Conservation (phyloP, 352 stramenopile genomes). For the Globisporangium solare region DNA sequence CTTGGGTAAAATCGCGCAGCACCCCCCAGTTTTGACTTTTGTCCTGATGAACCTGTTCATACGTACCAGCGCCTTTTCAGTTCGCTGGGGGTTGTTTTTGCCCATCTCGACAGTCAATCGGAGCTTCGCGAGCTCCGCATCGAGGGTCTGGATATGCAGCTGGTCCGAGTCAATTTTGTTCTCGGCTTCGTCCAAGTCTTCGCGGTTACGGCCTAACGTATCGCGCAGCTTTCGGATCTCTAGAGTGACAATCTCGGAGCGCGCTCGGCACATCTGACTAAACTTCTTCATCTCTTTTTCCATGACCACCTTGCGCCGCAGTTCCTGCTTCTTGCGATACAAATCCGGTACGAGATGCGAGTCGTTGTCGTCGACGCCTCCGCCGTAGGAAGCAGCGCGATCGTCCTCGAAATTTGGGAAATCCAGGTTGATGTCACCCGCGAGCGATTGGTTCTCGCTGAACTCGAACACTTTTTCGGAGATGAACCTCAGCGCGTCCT, state of each 20-base stretch:
- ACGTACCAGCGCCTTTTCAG: conserved; percentile 46
- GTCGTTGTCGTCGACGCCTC: conserved; percentile 13
- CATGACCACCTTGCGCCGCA: conserved; percentile 64
- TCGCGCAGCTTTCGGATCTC: conserved; percentile 55
- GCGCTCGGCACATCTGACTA: conserved; percentile 51
- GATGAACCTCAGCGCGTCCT: conserved; percentile 47
- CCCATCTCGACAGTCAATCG: conserved; percentile 54
- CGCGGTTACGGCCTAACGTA: conserved; percentile 31
- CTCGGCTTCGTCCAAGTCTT: conserved; percentile 59
- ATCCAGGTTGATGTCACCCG: conserved; percentile 49
- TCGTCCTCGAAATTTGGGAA: conserved; percentile 23
- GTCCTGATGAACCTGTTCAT: no score
- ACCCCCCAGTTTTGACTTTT: no score
- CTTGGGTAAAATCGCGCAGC: no score
- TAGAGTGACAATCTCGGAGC: conserved; percentile 47
- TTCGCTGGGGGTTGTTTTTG: conserved; percentile 42
- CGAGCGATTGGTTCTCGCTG: conserved; percentile 41
- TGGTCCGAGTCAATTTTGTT: conserved; percentile 73
- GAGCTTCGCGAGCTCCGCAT: conserved; percentile 64
- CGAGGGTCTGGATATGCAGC: conserved; percentile 50
- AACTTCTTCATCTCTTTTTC: conserved; percentile 76
- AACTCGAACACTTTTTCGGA: conserved; percentile 50
- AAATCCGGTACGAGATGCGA: conserved; percentile 47
- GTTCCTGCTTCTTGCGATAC: conserved; percentile 64
- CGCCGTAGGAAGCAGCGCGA: background rate